phyloP scores from a whole-genome alignment of 192 early-diverging fungal genomes.

The Entrophospora sp. region DNA sequence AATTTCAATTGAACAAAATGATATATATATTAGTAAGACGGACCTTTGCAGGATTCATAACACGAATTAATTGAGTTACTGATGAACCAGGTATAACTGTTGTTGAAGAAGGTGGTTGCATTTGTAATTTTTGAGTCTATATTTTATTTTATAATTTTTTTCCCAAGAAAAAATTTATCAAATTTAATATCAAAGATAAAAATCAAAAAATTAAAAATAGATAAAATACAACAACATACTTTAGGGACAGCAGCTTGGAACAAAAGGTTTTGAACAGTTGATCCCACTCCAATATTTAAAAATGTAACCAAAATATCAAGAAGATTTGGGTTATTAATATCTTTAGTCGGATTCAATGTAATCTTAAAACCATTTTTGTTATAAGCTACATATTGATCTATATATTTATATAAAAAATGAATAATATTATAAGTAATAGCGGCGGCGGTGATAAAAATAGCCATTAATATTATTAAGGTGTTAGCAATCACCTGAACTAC shows the following conservation, averaged over 20 bases:
- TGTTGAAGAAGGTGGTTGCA: conserved; percentile 69
- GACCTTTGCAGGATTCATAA: conserved; percentile 77
- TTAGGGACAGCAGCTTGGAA: conserved; percentile 95
- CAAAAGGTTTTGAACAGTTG: conserved; percentile 50
- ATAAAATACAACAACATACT: not conserved
- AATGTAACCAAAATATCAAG: conserved; percentile 65
- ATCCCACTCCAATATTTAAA: conserved; percentile 48
- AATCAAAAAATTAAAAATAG: not conserved
- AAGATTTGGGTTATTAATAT: conserved; percentile 44
- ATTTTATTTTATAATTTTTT: not conserved
- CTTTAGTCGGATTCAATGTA: conserved; percentile 64
- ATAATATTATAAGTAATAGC: not conserved
- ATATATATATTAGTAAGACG: not conserved
- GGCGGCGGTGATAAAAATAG: too few relatives aligned
- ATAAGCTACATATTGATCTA: conserved; percentile 50
- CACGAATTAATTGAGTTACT: conserved; percentile 72
- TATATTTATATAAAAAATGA: not conserved
- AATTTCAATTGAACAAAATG: not conserved
- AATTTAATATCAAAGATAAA: not conserved
- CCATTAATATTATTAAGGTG: too few relatives aligned
- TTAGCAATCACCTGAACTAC: too few relatives aligned
- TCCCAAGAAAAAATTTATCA: not conserved
- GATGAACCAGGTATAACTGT: conserved; percentile 46
- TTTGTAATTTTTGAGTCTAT: conserved; percentile 42
- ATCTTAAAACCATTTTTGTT: conserved; percentile 71